Evolutionary conservation across 2,329 filamentous ascomycete species (phyloP).

Genomic region (Cladobotryum protrusum): DNA sequence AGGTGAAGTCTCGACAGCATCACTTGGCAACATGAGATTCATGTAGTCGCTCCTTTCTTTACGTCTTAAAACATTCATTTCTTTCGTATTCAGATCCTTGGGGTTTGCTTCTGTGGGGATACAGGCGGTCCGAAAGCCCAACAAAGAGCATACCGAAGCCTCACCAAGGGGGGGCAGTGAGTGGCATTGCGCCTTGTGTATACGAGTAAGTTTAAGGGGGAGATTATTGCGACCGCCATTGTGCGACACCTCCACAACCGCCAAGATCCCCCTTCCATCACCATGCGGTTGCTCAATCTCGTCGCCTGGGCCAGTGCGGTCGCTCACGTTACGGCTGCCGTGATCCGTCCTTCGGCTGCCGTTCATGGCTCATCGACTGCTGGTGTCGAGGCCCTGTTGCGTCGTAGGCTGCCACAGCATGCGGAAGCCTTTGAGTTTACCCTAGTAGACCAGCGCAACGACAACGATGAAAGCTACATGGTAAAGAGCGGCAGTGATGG

Average conservation of each 20-base stretch:
- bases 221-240: background rate
- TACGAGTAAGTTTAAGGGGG: background rate
- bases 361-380: constrained; percentile 1
- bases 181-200: background rate
- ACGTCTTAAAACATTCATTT: no score
- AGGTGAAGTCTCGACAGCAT: no score
- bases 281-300: background rate
- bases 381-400: constrained; percentile 14
- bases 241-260: background rate
- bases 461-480: constrained; percentile 11
- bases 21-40: no score
- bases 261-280: background rate
- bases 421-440: constrained; percentile 12
- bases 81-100: no score
- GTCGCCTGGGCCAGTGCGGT: background rate
- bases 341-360: background rate
- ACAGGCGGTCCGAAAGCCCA: no score
- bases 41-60: no score
- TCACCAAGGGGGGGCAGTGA: background rate
- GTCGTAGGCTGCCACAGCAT: constrained; percentile 15
- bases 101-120: no score
- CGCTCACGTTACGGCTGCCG: background rate
- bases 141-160: no score
- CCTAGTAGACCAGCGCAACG: background rate
- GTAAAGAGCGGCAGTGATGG: constrained; percentile 13